Evolutionary conservation across 202 grass and related monocot species (phyloP).

Genomic region (Zoysia matrella): DNA sequence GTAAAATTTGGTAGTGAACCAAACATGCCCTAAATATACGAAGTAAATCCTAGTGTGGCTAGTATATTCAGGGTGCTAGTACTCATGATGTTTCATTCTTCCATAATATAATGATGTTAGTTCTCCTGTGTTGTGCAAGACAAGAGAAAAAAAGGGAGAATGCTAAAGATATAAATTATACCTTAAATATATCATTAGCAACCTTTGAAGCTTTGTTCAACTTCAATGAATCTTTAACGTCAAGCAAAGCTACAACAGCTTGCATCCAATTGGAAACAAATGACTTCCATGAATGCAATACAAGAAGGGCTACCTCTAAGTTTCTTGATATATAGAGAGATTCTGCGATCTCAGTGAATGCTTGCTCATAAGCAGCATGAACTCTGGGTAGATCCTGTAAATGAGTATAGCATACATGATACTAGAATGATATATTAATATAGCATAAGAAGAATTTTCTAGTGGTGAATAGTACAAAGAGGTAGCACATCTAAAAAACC

Average conservation of each 20-base stretch:
- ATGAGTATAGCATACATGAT: conserved; percentile 31
- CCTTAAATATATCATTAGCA: conserved; percentile 85
- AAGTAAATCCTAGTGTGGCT: neutral
- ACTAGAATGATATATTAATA: neutral
- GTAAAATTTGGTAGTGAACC: too few species aligned
- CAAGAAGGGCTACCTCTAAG: conserved; percentile 77
- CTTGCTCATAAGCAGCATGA: conserved; percentile 80
- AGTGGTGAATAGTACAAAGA: conserved; percentile 7
- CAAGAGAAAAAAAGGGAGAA: conserved; percentile 38
- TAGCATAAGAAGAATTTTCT: conserved; percentile 18
- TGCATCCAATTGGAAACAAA: conserved; percentile 85
- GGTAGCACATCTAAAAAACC: neutral
- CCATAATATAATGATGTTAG: neutral
- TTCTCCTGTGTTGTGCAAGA: conserved; percentile 1
- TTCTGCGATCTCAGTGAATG: conserved; percentile 77
- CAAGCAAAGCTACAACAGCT: conserved; percentile 56
- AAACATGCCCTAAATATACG: too few species aligned
- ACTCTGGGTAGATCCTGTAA: conserved; percentile 76
- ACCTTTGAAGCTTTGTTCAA: conserved; percentile 66
- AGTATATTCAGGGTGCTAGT: neutral
- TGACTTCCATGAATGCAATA: conserved; percentile 90
- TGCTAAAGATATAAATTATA: conserved; percentile 35
- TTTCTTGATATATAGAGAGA: conserved; percentile 87
- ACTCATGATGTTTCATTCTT: neutral
- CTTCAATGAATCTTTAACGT: conserved; percentile 66